Evolutionary conservation across 2,329 filamentous ascomycete species (phyloP).

Genomic region (Aspergillus thermomutatus): DNA sequence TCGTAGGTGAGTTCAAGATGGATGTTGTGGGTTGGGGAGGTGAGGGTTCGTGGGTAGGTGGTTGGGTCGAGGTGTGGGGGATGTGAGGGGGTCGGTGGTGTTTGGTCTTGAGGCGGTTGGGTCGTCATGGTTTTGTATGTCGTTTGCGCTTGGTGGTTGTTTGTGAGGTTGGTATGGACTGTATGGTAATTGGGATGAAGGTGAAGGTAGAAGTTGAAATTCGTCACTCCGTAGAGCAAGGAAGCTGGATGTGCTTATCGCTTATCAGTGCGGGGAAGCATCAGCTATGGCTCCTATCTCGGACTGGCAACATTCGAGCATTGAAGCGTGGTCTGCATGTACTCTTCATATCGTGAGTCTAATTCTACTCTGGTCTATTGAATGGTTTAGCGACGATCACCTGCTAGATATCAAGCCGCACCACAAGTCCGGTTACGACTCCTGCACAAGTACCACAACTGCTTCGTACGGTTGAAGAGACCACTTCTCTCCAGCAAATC

Average conservation of each 20-base stretch:
- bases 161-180: neutral
- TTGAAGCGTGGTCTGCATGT: neutral
- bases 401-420: neutral
- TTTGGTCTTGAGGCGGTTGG: neutral
- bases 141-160: neutral
- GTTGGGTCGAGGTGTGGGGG: conserved; percentile 36
- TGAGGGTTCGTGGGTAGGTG: conserved; percentile 39
- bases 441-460: conserved; percentile 24
- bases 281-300: neutral
- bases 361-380: neutral
- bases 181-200: neutral
- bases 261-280: neutral
- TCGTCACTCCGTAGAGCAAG: neutral
- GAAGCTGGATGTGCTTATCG: neutral
- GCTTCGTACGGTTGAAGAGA: conserved; percentile 34
- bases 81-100: neutral
- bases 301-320: neutral
- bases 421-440: neutral
- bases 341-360: neutral
- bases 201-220: neutral
- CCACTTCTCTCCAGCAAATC: conserved; percentile 26
- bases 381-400: neutral
- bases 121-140: neutral
- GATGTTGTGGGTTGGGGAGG: conserved; percentile 33
- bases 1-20: conserved; percentile 42